A percentile compares a stretch with the other conserved stretches of the same genome.
Evolutionary conservation across 2,329 filamentous ascomycete species (phyloP).

Genomic region (Amphichorda felina): DNA sequence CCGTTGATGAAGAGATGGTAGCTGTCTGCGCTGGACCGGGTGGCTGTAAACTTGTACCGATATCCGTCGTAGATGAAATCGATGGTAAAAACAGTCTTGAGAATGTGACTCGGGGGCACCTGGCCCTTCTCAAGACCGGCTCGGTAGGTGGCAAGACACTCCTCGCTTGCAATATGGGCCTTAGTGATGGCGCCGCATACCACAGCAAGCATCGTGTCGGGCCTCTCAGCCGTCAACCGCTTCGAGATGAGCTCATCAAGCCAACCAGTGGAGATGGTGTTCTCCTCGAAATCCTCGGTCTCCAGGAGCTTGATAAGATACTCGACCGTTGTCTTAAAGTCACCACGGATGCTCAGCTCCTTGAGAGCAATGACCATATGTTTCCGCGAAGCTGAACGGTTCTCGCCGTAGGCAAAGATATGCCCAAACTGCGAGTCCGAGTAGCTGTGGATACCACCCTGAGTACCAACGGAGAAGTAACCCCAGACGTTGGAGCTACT

Average conservation of each 20-base stretch:
- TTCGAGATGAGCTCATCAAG: slow-evolving; percentile 97
- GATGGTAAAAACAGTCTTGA: slow-evolving; percentile 94
- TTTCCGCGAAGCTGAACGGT: slow-evolving; percentile 87
- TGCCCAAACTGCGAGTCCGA: slow-evolving; percentile 98
- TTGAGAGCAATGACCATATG: slow-evolving; percentile 99
- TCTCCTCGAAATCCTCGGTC: slow-evolving; percentile 95
- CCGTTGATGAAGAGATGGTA: slow-evolving; percentile 99
- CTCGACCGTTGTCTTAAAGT: slow-evolving; percentile 96
- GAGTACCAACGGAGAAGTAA: slow-evolving; percentile 97
- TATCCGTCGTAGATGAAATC: slow-evolving; percentile 98
- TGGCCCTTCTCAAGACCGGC: slow-evolving; percentile 91
- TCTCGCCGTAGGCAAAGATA: slow-evolving; percentile 98
- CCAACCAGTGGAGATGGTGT: slow-evolving; percentile 99
- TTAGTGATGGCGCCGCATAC: slow-evolving; percentile 92
- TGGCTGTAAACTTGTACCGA: slow-evolving; percentile 97
- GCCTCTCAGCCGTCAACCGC: slow-evolving; percentile 90
- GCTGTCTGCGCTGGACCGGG: slow-evolving; percentile 80
- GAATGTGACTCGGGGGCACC: slow-evolving; percentile 88
- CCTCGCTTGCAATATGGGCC: slow-evolving; percentile 88
- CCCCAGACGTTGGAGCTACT: slow-evolving; percentile 99
- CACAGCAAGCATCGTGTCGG: slow-evolving; percentile 86
- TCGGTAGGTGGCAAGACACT: slow-evolving; percentile 76
- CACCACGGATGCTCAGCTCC: slow-evolving; percentile 97
- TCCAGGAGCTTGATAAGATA: slow-evolving; percentile 98
- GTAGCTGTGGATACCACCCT: slow-evolving; percentile 97